Percentiles rank a stretch among this genome's conserved stretches.
phyloP scores from a whole-genome alignment of 2,329 filamentous ascomycete genomes.

The Pezicula radicicola region DNA sequence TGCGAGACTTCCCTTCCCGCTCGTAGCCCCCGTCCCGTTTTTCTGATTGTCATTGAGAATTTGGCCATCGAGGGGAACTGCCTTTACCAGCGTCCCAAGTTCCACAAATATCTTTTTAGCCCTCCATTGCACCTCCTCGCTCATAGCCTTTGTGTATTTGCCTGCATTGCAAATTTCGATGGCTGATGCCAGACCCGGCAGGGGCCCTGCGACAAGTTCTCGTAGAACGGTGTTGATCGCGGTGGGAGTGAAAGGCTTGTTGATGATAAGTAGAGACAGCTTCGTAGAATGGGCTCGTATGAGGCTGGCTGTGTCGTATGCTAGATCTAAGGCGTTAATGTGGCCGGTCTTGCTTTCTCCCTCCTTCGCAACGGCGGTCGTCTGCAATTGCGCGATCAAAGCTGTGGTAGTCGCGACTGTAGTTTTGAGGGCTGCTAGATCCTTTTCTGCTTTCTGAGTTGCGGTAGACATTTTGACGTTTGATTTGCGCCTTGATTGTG shows the following conservation, averaged over 20 bases:
- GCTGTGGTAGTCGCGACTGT: conserved; percentile 18
- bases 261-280: conserved; percentile 81
- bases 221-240: conserved; percentile 69
- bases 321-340: conserved; percentile 61
- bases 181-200: conserved; percentile 72
- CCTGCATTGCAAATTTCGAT: conserved; percentile 61
- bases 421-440: conserved; percentile 18
- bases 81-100: conserved; percentile 55
- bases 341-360: conserved; percentile 8
- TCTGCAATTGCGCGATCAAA: conserved; percentile 23
- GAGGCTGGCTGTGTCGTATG: conserved; percentile 68
- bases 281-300: conserved; percentile 85
- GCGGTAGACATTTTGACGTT: background rate
- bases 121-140: conserved; percentile 59
- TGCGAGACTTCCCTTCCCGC: conserved; percentile 52
- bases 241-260: conserved; percentile 78
- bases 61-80: conserved; percentile 58
- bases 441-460: conserved; percentile 6
- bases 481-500: background rate
- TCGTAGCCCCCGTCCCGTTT: conserved; percentile 32
- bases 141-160: conserved; percentile 61
- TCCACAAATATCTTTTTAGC: conserved; percentile 60
- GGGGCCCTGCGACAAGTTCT: conserved; percentile 68
- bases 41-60: conserved; percentile 44
- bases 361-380: conserved; percentile 5